These are phyloP conservation scores for Alternaria tenuissima DNA, from an alignment of 2,329 filamentous ascomycete genomes.

Conservation along the genomic window DNA sequence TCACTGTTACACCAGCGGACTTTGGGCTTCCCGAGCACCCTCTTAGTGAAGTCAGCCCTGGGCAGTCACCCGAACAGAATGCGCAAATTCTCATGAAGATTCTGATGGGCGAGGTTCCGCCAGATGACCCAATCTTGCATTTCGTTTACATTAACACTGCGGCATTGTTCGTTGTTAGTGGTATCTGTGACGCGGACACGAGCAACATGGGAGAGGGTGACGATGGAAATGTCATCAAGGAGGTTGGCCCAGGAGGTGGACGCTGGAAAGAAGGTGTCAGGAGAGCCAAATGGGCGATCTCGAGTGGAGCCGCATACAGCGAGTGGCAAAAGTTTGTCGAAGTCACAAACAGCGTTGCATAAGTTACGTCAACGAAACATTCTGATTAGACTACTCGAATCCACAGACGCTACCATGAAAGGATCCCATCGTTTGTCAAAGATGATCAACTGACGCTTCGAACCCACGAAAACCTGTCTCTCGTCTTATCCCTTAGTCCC, in stretches of 20 bases:
- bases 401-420: neutral
- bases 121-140: slow-evolving; percentile 84
- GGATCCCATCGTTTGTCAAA: neutral
- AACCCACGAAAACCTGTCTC: neutral
- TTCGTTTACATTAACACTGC: slow-evolving; percentile 96
- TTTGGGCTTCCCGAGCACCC: slow-evolving; percentile 83
- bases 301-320: slow-evolving; percentile 84
- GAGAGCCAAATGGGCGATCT: slow-evolving; percentile 85
- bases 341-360: slow-evolving; percentile 68
- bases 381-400: neutral
- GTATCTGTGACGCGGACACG: slow-evolving; percentile 82
- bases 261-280: slow-evolving; percentile 96
- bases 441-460: neutral
- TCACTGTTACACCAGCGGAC: slow-evolving; percentile 80
- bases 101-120: slow-evolving; percentile 73
- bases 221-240: slow-evolving; percentile 79
- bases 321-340: slow-evolving; percentile 87
- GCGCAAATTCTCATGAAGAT: slow-evolving; percentile 83
- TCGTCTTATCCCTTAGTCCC: neutral
- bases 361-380: neutral
- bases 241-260: slow-evolving; percentile 83
- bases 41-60: slow-evolving; percentile 79
- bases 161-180: slow-evolving; percentile 83
- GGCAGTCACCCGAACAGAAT: slow-evolving; percentile 86
- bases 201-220: slow-evolving; percentile 83